Evolutionary conservation across 768 basidiomycete genomes (phyloP).

Genomic region (Leucocoprinus leucothites): DNA sequence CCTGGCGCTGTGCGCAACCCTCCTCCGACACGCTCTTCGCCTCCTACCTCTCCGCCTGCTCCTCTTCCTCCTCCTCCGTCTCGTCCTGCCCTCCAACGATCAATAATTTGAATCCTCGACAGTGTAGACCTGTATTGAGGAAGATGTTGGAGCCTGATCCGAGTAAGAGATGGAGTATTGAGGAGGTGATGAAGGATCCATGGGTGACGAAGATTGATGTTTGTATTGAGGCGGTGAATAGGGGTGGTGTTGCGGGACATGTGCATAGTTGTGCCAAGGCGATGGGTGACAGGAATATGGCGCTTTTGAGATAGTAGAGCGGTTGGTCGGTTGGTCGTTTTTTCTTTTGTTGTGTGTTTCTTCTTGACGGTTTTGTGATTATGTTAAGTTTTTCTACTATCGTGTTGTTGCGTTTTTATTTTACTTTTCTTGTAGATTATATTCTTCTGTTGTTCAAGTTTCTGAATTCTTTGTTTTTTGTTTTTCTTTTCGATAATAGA

Average conservation of each 20-base stretch:
- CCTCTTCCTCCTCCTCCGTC: constrained; percentile 40
- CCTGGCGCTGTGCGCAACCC: constrained; percentile 92
- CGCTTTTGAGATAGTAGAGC: constrained; percentile 8
- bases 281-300: constrained; percentile 48
- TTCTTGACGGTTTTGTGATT: no score
- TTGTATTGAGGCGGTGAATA: constrained; percentile 46
- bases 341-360: no score
- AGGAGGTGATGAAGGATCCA: constrained; percentile 72
- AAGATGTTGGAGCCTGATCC: constrained; percentile 97
- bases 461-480: no score
- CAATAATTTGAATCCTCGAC: constrained; percentile 83
- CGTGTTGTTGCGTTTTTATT: no score
- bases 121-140: constrained; percentile 78
- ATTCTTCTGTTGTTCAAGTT: no score
- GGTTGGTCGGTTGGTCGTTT: neutral
- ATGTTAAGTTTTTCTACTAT: no score
- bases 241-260: constrained; percentile 57
- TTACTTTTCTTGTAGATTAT: no score
- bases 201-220: constrained; percentile 86
- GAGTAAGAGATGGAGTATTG: constrained; percentile 67
- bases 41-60: constrained; percentile 63
- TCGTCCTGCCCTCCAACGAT: constrained; percentile 65
- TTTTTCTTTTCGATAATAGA: no score
- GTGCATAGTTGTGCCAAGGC: constrained; percentile 68
- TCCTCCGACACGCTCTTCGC: constrained; percentile 74